phyloP scores from a whole-genome alignment of 2,329 filamentous ascomycete genomes.

The Cyphellophora attinorum region DNA sequence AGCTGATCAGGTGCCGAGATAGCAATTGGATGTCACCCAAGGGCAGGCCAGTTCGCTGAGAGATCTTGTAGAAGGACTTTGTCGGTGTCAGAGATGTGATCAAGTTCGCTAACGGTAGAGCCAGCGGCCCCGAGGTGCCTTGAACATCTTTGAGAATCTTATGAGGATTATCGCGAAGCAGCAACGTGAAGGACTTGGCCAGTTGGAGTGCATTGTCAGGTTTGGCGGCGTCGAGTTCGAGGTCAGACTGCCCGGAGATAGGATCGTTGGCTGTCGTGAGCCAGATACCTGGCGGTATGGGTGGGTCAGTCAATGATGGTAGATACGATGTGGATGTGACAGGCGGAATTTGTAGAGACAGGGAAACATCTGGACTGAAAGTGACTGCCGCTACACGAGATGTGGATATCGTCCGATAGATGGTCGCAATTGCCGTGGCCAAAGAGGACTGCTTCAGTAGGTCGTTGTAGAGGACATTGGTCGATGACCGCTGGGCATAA shows the following conservation, averaged over 20 bases:
- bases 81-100: constrained; percentile 50
- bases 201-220: constrained; percentile 51
- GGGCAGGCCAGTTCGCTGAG: constrained; percentile 51
- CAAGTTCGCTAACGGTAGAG: constrained; percentile 66
- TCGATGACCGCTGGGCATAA: constrained; percentile 8
- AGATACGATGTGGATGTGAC: constrained; percentile 62
- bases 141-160: constrained; percentile 63
- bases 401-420: constrained; percentile 71
- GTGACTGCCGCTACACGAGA: constrained; percentile 76
- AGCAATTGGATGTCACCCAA: constrained; percentile 76
- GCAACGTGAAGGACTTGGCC: constrained; percentile 76
- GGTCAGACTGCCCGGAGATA: constrained; percentile 46
- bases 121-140: constrained; percentile 64
- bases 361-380: constrained; percentile 38
- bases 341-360: constrained; percentile 54
- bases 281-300: constrained; percentile 62
- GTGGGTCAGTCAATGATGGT: constrained; percentile 56
- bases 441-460: constrained; percentile 58
- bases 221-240: constrained; percentile 9
- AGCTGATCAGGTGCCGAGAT: constrained; percentile 89
- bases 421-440: constrained; percentile 70
- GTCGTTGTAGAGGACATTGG: constrained; percentile 27
- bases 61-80: constrained; percentile 65
- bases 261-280: constrained; percentile 77
- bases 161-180: constrained; percentile 75